Conservation (phyloP, 371 early-diverging fungal genomes). For the Lichtheimia hyalospora region DNA sequence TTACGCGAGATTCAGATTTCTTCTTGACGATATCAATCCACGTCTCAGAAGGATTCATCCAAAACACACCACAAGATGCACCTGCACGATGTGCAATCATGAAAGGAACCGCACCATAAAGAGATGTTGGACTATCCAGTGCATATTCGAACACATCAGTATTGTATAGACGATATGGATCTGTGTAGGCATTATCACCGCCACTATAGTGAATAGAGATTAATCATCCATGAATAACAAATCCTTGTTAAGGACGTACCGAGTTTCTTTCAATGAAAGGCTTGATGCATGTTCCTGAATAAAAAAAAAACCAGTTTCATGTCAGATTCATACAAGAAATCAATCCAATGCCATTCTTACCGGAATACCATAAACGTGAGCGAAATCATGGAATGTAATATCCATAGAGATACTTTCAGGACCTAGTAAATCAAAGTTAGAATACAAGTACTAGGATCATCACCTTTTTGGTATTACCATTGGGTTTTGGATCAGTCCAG, state of each 20-base stretch:
- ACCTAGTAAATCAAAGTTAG: constrained; percentile 40
- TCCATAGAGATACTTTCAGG: constrained; percentile 93
- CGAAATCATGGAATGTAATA: constrained; percentile 83
- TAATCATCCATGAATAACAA: background rate
- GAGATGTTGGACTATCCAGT: constrained; percentile 89
- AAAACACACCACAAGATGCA: constrained; percentile 74
- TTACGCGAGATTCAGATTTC: constrained; percentile 23
- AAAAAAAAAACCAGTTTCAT: too few relatives aligned
- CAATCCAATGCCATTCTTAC: background rate
- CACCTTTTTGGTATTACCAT: constrained; percentile 51
- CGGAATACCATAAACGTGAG: constrained; percentile 94
- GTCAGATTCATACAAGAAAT: too few relatives aligned
- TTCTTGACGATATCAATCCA: constrained; percentile 93
- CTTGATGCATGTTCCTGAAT: constrained; percentile 80
- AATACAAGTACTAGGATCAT: background rate
- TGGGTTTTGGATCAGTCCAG: constrained; percentile 88
- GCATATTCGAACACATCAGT: constrained; percentile 97
- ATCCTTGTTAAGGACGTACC: constrained; percentile 19
- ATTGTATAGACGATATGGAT: constrained; percentile 97
- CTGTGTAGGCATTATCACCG: constrained; percentile 70
- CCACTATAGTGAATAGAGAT: constrained; percentile 45
- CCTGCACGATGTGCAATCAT: constrained; percentile 84
- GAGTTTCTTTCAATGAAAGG: constrained; percentile 82
- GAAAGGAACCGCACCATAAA: constrained; percentile 95
- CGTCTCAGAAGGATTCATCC: constrained; percentile 94